Percentiles rank a stretch among this genome's conserved stretches.
These are phyloP conservation scores for Turritis glabra DNA, from an alignment of 345 rosid genomes.

Conservation along the genomic window DNA sequence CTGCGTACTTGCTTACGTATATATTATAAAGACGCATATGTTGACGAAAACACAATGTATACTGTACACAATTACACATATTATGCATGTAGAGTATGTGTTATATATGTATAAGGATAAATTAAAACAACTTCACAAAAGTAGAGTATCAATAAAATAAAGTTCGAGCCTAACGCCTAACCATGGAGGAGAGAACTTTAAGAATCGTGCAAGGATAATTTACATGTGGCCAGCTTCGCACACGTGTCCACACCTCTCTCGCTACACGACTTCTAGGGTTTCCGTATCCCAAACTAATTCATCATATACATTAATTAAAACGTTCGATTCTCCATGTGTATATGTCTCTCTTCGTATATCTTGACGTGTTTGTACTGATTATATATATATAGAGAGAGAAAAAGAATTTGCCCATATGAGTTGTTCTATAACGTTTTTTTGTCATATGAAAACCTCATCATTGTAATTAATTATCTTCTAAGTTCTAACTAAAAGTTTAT, in stretches of 20 bases:
- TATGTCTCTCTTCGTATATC: conserved; percentile 4
- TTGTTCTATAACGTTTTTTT: neutral
- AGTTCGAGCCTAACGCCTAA: conserved; percentile 30
- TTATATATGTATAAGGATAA: too few species aligned
- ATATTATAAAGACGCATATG: neutral
- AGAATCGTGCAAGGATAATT: conserved; percentile 12
- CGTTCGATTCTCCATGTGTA: conserved; percentile 17
- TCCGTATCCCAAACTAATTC: conserved; percentile 33
- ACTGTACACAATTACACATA: too few species aligned
- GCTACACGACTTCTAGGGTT: conserved; percentile 38
- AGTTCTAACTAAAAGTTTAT: neutral
- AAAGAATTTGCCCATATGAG: conserved; percentile 9
- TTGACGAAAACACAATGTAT: neutral
- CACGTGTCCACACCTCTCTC: conserved; percentile 24
- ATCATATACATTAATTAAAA: neutral
- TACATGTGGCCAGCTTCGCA: conserved; percentile 33
- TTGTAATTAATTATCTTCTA: neutral
- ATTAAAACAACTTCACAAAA: conserved; percentile 1
- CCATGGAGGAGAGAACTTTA: conserved; percentile 12
- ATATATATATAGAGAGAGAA: conserved; percentile 12
- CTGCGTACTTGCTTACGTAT: conserved; percentile 7
- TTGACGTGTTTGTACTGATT: conserved; percentile 17
- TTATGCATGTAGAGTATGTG: too few species aligned
- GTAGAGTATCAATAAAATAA: neutral
- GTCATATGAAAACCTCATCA: neutral